Base-by-base conservation (phyloP, 1,284 basidiomycete genomes). In the Heliocybe sulcata region DNA sequence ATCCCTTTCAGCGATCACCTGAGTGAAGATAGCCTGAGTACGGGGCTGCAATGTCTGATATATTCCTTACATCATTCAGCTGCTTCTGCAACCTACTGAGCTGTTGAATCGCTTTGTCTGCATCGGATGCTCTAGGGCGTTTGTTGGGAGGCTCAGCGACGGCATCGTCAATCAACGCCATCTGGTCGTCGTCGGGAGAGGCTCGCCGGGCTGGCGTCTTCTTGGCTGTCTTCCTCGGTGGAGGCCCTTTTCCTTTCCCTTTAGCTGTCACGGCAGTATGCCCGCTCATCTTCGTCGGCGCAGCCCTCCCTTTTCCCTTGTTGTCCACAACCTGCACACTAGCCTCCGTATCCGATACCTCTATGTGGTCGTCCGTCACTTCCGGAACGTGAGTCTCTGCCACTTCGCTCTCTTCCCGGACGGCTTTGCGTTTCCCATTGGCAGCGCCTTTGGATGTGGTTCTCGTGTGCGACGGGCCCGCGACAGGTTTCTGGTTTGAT, bases 1-100 rank as follows among this genome's bases (percentile, higher is more conserved):
- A 53, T 79, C 73, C 53, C 78, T 73, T 55, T 80, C 29, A 22
- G 22, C 23, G 25, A 26, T 25, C 14, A n/a, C 16, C 47, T 49
- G 20, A 49, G 47, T n/a, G 4, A 25, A 49, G 20, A 16, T 49
- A 9, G 23, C 14, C 3, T n/a, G 3, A 29, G 47, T 9, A 26
- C 47, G 25, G 8, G 4, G 27, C 6, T 4, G 47, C 6, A n/a
- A 49, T 6, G 16, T 6, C 6, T 6, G 47, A 25, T 6, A 12
- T 49, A 6, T 16, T 26, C 3, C 47, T 12, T n/a, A 49, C 47
- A 49, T 25, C 20, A 25, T 26, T 22, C 14, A 25, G 22, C 23
- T 26, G 9, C n/a, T 49, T 49, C 27, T 29, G 20, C 14, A 49
- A n/a, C n/a, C 20, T 19, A 19, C 16, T 25, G 19, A 45, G 23